Conservation (phyloP, 352 stramenopile genomes). For the Globisporangium polare region DNA sequence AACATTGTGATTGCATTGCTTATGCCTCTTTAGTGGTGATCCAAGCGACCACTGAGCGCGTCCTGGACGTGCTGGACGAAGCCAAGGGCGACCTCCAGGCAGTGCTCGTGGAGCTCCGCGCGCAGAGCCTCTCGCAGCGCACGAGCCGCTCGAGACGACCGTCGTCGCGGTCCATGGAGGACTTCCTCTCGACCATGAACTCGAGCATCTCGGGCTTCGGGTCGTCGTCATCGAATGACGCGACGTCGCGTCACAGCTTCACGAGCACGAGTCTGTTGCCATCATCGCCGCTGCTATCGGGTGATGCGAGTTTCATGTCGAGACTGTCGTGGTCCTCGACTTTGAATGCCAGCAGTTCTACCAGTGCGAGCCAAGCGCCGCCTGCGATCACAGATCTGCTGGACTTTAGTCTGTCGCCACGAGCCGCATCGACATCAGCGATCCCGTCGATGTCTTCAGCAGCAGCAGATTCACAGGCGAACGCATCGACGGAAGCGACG, state of each 20-base stretch:
- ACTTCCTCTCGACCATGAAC: constrained; percentile 64
- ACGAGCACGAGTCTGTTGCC: constrained; percentile 28
- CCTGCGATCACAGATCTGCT: constrained; percentile 12
- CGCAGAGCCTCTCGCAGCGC: constrained; percentile 40
- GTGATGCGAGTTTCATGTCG: constrained; percentile 9
- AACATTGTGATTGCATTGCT: not conserved
- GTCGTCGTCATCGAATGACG: constrained; percentile 5
- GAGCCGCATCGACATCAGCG: constrained; percentile 19
- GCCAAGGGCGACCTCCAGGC: constrained; percentile 59
- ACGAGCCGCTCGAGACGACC: constrained; percentile 36
- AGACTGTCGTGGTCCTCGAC: constrained; percentile 14
- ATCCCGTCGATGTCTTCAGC: constrained; percentile 1
- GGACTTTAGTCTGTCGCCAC: constrained; percentile 11
- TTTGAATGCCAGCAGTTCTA: not conserved
- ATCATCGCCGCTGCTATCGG: constrained; percentile 27
- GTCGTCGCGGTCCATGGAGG: constrained; percentile 60
- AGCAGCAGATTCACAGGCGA: constrained; percentile 1
- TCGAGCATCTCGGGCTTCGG: constrained; percentile 30
- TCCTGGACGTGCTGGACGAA: constrained; percentile 70
- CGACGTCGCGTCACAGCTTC: constrained; percentile 8
- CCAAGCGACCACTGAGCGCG: constrained; percentile 62
- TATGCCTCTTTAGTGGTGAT: constrained; percentile 53
- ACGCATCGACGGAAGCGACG: not conserved
- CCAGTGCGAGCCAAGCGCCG: not conserved
- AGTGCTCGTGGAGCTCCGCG: constrained; percentile 55